A percentile compares a stretch with the other conserved stretches of the same genome.
Evolutionary conservation across 2,329 filamentous ascomycete species (phyloP).

Genomic region (Corynespora cassiicola): DNA sequence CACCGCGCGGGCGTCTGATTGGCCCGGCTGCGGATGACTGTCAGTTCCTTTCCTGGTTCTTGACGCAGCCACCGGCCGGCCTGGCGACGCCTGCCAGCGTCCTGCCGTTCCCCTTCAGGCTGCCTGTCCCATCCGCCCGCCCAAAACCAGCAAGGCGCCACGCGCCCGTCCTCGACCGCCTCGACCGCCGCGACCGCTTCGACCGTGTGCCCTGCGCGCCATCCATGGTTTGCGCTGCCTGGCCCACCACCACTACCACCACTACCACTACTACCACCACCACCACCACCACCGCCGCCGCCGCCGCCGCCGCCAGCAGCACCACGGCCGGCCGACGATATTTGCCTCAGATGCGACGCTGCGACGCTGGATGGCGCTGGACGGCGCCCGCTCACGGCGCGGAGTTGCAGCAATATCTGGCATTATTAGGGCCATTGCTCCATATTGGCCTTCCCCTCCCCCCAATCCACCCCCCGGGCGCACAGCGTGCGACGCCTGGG

Average conservation of each 20-base stretch:
- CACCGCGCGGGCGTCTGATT: conserved; percentile 16
- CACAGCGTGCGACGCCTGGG: conserved; percentile 39
- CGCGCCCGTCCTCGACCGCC: no score
- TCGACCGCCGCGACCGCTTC: no score
- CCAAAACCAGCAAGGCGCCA: no score
- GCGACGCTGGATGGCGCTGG: conserved; percentile 7
- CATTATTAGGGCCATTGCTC: conserved; percentile 38
- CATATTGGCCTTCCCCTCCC: conserved; percentile 38
- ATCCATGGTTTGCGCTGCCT: conserved; percentile 13
- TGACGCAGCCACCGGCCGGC: conserved; percentile 16
- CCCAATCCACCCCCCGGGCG: no score
- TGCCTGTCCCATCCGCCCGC: no score
- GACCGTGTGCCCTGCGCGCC: neutral
- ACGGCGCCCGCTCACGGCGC: conserved; percentile 22
- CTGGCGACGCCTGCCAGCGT: no score
- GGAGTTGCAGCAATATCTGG: conserved; percentile 40
- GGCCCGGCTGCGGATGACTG: conserved; percentile 13
- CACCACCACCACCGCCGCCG: no score
- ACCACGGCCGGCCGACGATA: neutral
- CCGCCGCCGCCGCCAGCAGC: neutral
- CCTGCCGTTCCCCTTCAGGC: no score
- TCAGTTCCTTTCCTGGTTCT: conserved; percentile 10
- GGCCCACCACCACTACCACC: neutral
- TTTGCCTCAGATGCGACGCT: neutral
- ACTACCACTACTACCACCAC: neutral